Evolutionary conservation across 306 rosid species (phyloP).

Genomic region (Psophocarpus tetragonolobus): DNA sequence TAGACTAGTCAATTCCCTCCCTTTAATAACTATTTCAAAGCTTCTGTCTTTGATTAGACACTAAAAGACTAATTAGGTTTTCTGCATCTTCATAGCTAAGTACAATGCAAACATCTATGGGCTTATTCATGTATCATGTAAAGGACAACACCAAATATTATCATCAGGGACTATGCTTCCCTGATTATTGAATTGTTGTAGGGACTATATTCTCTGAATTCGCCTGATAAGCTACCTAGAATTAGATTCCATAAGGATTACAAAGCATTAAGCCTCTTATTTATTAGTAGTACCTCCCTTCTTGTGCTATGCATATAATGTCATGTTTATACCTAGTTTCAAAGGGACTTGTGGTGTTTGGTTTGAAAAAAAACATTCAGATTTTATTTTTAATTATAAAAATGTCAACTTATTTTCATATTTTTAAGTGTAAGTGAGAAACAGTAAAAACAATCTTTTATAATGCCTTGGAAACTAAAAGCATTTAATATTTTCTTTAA

Average conservation of each 20-base stretch:
- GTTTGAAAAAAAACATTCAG: neutral
- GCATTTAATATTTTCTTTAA: neutral
- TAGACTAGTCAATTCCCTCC: neutral
- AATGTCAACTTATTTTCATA: neutral
- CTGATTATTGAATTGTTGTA: neutral
- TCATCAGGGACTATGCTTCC: neutral
- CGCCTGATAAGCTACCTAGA: neutral
- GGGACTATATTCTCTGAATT: conserved; percentile 17
- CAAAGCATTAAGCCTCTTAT: neutral
- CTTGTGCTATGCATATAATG: neutral
- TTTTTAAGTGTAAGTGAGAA: neutral
- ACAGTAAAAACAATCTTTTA: neutral
- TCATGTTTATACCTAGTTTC: neutral
- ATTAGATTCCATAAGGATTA: neutral
- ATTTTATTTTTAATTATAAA: neutral
- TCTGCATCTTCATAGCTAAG: neutral
- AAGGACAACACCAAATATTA: neutral
- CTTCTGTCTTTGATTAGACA: conserved; percentile 8
- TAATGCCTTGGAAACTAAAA: neutral
- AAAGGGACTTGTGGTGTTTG: neutral
- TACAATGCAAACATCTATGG: neutral
- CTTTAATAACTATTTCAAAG: conserved; percentile 4
- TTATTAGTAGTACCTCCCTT: neutral
- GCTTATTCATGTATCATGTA: neutral
- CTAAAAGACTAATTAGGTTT: neutral